Percentiles rank a stretch among this genome's conserved stretches.
Conservation (phyloP, 2,329 filamentous ascomycete species). For the Ceratocystis alfenasii region DNA sequence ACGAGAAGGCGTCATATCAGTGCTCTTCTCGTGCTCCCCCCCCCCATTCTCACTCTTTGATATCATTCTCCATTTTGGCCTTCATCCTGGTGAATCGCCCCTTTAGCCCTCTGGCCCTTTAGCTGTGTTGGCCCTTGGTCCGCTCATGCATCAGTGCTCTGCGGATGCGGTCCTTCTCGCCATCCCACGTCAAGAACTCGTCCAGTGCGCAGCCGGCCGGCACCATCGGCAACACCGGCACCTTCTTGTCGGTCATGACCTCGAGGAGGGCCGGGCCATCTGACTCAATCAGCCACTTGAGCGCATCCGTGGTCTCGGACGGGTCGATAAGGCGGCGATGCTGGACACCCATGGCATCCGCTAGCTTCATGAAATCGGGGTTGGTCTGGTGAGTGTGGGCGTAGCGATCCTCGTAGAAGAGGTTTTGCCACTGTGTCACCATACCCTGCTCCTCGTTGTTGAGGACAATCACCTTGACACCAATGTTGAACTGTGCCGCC, state of each 20-base stretch:
- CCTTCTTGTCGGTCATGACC: constrained; percentile 81
- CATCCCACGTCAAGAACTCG: constrained; percentile 84
- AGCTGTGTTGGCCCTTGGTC: constrained; percentile 41
- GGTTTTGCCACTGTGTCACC: constrained; percentile 92
- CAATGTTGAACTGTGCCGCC: constrained; percentile 90
- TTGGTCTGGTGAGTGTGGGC: constrained; percentile 83
- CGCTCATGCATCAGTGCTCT: constrained; percentile 55
- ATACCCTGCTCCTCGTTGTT: constrained; percentile 97
- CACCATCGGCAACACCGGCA: constrained; percentile 96
- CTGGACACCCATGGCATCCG: constrained; percentile 82
- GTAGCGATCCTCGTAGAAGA: constrained; percentile 85
- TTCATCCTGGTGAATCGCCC: too few species aligned
- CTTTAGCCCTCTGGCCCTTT: background rate
- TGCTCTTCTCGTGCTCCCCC: background rate
- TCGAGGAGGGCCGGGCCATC: constrained; percentile 86
- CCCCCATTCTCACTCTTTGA: background rate
- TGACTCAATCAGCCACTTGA: constrained; percentile 67
- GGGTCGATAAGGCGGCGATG: constrained; percentile 60
- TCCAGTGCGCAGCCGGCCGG: constrained; percentile 76
- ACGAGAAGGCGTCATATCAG: background rate
- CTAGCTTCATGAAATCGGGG: constrained; percentile 82
- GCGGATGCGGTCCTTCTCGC: constrained; percentile 55
- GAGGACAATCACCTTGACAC: constrained; percentile 83
- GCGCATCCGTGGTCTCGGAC: constrained; percentile 60
- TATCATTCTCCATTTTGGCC: background rate